A percentile compares a stretch with the other conserved stretches of the same genome.
Evolutionary conservation across 2,329 filamentous ascomycete species (phyloP).

Genomic region (Verticillium nonalfalfae): DNA sequence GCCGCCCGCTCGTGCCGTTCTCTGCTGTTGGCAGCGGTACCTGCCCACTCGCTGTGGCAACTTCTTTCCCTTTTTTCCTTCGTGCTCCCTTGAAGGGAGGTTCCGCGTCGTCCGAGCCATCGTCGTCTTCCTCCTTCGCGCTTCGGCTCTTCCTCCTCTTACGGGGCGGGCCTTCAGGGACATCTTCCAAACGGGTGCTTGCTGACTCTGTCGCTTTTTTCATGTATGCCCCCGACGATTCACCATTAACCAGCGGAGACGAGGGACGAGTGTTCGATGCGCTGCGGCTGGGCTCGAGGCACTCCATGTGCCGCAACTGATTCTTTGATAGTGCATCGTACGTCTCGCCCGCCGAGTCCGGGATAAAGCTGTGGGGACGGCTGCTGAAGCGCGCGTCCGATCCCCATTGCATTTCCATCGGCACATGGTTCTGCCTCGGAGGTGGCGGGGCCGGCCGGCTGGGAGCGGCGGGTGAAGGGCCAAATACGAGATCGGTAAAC

Average conservation of each 20-base stretch:
- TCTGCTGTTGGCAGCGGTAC: constrained; percentile 20
- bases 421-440: constrained; percentile 19
- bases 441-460: not conserved
- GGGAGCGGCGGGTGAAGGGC: constrained; percentile 1
- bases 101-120: constrained; percentile 36
- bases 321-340: constrained; percentile 49
- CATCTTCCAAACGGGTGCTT: constrained; percentile 23
- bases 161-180: constrained; percentile 32
- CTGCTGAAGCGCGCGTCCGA: constrained; percentile 60
- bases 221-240: constrained; percentile 12
- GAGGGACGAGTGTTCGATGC: constrained; percentile 52
- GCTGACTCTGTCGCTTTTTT: not conserved
- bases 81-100: constrained; percentile 27
- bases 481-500: constrained; percentile 34
- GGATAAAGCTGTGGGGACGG: constrained; percentile 50
- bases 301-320: constrained; percentile 49
- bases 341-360: constrained; percentile 49
- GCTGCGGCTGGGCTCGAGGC: constrained; percentile 51
- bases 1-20: constrained; percentile 29
- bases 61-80: constrained; percentile 43
- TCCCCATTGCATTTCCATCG: constrained; percentile 55
- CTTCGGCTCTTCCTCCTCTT: constrained; percentile 51
- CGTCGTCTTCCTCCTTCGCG: constrained; percentile 32
- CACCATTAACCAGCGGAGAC: constrained; percentile 38
- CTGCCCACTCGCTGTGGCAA: constrained; percentile 19